These are phyloP conservation scores for Plantago coronopus DNA, from an alignment of 305 asterid species.

Conservation along the genomic window DNA sequence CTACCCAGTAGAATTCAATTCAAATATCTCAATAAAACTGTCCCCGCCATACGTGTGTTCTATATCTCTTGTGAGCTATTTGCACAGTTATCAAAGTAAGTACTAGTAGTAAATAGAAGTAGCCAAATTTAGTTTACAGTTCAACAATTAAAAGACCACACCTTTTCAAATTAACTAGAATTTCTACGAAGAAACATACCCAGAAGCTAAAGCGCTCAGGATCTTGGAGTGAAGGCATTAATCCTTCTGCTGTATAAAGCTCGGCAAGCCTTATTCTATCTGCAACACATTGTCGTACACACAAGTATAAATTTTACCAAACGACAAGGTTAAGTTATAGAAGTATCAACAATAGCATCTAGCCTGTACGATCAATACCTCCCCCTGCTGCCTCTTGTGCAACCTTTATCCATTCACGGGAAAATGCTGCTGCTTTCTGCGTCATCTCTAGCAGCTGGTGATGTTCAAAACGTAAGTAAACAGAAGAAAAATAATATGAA, in stretches of 20 bases:
- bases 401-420: conserved; percentile 64
- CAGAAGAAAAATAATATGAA: conserved; percentile 4
- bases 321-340: background rate
- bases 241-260: conserved; percentile 76
- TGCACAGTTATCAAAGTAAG: too few species aligned
- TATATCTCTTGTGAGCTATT: too few species aligned
- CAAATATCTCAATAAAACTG: too few species aligned
- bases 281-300: conserved; percentile 28
- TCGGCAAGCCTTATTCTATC: conserved; percentile 76
- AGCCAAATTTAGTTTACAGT: too few species aligned
- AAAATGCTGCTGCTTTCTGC: conserved; percentile 55
- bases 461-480: conserved; percentile 22
- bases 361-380: conserved; percentile 36
- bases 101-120: too few species aligned
- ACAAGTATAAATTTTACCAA: conserved; percentile 20
- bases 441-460: conserved; percentile 73
- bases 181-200: conserved; percentile 42
- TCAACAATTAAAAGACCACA: too few species aligned
- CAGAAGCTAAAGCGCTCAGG: conserved; percentile 94
- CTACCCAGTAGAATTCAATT: too few species aligned
- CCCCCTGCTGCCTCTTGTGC: conserved; percentile 84
- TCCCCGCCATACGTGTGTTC: too few species aligned
- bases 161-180: conserved; percentile 9
- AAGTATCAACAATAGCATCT: background rate
- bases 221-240: conserved; percentile 76